A percentile compares a stretch with the other conserved stretches of the same genome.
phyloP scores from a whole-genome alignment of 163 green algal species.

The Chlorella variabilis region DNA sequence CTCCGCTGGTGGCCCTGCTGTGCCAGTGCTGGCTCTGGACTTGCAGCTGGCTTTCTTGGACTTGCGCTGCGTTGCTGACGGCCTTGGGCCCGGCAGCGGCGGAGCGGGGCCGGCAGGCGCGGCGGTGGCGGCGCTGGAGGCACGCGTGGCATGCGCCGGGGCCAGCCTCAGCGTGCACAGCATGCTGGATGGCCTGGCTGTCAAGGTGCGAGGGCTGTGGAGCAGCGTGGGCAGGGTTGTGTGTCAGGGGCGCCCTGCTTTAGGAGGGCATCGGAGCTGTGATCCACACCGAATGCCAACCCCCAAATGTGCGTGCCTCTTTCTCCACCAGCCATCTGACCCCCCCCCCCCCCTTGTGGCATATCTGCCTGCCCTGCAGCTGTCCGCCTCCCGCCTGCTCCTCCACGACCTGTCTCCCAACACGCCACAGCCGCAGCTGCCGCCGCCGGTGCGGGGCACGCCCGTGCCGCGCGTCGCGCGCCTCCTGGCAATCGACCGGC shows the following conservation, averaged over 20 bases:
- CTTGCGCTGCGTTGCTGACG: not conserved
- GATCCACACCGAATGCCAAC: too few species aligned
- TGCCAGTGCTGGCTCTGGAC: not conserved
- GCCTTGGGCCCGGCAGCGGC: too few species aligned
- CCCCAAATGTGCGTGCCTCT: too few species aligned
- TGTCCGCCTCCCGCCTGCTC: conserved; percentile 12
- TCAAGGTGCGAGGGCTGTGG: conserved; percentile 18
- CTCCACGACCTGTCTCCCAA: conserved; percentile 12
- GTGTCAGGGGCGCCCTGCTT: too few species aligned
- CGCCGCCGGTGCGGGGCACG: conserved; percentile 2
- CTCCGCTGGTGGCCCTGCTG: not conserved
- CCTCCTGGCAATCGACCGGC: conserved; percentile 4
- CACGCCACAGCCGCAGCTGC: not conserved
- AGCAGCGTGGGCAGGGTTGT: too few species aligned
- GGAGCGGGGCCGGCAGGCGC: not conserved
- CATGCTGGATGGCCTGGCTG: conserved; percentile 13
- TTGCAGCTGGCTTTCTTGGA: conserved; percentile 10
- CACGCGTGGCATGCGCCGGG: not conserved
- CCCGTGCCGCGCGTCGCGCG: conserved; percentile 14
- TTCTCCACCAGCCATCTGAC: too few species aligned
- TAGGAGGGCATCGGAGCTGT: too few species aligned
- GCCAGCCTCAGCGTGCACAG: conserved; percentile 12
- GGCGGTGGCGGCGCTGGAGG: not conserved
- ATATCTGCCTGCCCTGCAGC: not conserved
- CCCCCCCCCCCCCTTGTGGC: too few species aligned